Percentiles rank a stretch among this genome's conserved stretches.
These are phyloP conservation scores for Trametes versicolor DNA, from an alignment of 1,284 basidiomycete genomes.

Conservation along the genomic window DNA sequence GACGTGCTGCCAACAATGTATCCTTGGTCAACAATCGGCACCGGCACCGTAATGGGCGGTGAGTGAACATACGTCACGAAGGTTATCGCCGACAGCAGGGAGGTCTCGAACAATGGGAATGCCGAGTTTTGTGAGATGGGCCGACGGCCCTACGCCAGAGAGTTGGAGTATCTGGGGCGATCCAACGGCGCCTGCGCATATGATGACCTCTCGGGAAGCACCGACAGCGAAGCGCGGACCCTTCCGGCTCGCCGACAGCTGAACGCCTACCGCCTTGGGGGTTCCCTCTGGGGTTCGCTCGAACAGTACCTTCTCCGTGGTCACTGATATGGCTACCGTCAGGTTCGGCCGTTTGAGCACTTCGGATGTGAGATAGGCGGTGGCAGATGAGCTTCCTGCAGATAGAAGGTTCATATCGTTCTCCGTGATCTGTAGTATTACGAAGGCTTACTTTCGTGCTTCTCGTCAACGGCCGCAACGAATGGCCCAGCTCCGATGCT, in stretches of 20 bases:
- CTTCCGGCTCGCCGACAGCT: conserved; percentile 37
- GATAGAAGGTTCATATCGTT: neutral
- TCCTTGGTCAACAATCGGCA: neutral
- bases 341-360: conserved; percentile 51
- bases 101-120: conserved; percentile 50
- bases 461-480: conserved; percentile 43
- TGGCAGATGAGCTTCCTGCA: conserved; percentile 49
- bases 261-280: conserved; percentile 43
- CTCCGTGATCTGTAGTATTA: neutral
- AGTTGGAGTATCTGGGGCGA: conserved; percentile 59
- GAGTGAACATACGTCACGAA: conserved; percentile 45
- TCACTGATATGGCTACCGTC: conserved; percentile 48
- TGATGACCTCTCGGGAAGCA: conserved; percentile 50
- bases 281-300: conserved; percentile 14
- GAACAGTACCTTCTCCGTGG: conserved; percentile 43
- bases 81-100: conserved; percentile 55
- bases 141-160: conserved; percentile 56
- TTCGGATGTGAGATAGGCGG: conserved; percentile 48
- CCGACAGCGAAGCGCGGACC: conserved; percentile 40
- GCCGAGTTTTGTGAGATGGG: conserved; percentile 47
- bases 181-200: conserved; percentile 55
- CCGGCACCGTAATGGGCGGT: too few relatives aligned
- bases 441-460: conserved; percentile 43
- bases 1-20: conserved; percentile 40
- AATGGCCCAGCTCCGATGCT: conserved; percentile 42